phyloP scores from a whole-genome alignment of 345 rosid genomes.

The Eucalyptus virginea region DNA sequence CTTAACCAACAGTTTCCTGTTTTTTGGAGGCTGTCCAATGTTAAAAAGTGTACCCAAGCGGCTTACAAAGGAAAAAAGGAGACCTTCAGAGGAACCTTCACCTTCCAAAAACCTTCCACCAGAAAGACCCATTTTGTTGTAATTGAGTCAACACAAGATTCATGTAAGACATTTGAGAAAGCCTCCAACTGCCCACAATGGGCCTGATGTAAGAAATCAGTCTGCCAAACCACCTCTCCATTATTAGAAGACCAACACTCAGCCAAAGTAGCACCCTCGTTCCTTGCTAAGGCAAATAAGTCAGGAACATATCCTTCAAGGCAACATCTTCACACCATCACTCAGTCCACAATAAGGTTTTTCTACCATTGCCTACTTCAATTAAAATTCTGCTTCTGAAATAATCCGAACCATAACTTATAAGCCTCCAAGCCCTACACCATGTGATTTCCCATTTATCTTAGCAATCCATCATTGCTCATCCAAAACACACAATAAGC shows the following conservation, averaged over 20 bases:
- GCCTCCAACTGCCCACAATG: not conserved
- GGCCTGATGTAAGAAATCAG: not conserved
- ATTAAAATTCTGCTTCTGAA: not conserved
- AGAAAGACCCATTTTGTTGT: not conserved
- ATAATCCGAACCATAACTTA: not conserved
- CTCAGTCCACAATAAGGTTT: not conserved
- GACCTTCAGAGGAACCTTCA: not conserved
- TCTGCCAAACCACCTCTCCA: not conserved
- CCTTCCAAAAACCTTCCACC: not conserved
- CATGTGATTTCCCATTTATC: not conserved
- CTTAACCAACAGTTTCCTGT: not conserved
- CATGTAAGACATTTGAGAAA: not conserved
- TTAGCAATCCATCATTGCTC: not conserved
- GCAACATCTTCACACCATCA: not conserved
- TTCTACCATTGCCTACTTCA: not conserved
- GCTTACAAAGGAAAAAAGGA: not conserved
- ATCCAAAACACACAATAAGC: not conserved
- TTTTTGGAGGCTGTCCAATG: not conserved
- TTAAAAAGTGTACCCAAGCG: not conserved
- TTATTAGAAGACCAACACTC: not conserved
- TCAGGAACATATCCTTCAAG: not conserved
- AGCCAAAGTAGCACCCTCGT: not conserved
- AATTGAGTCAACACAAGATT: not conserved
- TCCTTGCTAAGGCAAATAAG: not conserved
- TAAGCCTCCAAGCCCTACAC: not conserved